Evolutionary conservation across 257 asterid genomes (phyloP), one percentile per base, ranked within the genome.

Genomic region (Penstemon barbatus): DNA sequence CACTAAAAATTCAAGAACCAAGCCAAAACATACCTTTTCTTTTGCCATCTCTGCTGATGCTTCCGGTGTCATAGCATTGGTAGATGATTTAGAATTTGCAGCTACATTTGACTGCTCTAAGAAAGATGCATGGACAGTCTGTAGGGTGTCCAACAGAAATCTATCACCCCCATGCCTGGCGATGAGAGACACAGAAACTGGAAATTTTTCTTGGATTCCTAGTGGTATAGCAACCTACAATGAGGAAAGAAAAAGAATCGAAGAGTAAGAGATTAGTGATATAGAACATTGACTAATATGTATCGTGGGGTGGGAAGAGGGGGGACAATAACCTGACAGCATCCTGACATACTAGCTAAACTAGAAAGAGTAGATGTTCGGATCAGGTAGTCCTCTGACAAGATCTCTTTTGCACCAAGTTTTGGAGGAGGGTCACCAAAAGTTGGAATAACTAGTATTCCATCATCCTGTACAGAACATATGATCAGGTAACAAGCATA

Each of bases 331-430:
- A 94, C 99, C 99, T 94, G 98, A 73, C 99, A 94, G 74, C 98
- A 92, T 75, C 99, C 99, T 33, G 98, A 89, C 85, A 94, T 76
- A 82, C 98, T 94, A 74, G 92, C 98, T 76, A 94, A 61, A 81
- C 99, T 87, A 63, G 95, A 83, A 49, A 89, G 65, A 38, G 83
- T 70, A 58, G 81, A 82, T 36, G 94, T 74, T 44, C 79, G 84
- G 74, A 83, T 78, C 62, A 77, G 76, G 78, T 79, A 81, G 38
- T 94, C 96, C 79, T 89, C 92, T 1, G 89, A 76, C 50, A 57
- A 57, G 15, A 70, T 70, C 75, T 89, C 97, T 80, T 83, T 91
- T 61, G 98, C 83, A 25, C 96, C 95, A 36, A 84, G 82, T 78
- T 94, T 94, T 57, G 99, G 85, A 71, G 97, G 96, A 78, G 83